Conservation (phyloP, 2,329 filamentous ascomycete genomes). For the Raffaelea ambrosiae region DNA sequence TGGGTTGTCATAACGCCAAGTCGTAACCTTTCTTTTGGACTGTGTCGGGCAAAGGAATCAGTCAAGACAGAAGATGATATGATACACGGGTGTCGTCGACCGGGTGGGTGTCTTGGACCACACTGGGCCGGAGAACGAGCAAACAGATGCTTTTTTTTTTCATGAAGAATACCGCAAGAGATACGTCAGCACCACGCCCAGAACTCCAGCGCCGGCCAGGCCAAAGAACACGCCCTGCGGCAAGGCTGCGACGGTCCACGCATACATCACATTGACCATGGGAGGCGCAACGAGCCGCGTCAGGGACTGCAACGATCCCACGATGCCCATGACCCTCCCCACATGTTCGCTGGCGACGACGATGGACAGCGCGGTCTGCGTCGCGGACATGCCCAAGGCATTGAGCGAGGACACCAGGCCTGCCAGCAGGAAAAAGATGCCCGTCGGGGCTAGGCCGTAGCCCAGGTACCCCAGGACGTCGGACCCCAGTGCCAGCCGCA, state of each 20-base stretch:
- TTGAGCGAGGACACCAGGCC: conserved; percentile 1
- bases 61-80: no score
- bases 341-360: neutral
- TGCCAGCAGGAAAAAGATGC: neutral
- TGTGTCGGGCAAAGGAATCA: no score
- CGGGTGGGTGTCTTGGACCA: no score
- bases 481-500: neutral
- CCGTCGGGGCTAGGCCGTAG: neutral
- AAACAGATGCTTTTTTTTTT: no score
- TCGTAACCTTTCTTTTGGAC: no score
- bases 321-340: conserved; percentile 1
- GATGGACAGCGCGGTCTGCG: neutral
- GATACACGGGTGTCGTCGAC: no score
- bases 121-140: no score
- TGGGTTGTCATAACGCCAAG: no score
- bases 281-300: neutral
- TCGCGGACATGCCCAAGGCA: neutral
- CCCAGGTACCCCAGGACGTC: conserved; percentile 1
- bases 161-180: no score
- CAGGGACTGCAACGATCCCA: conserved; percentile 2
- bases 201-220: no score
- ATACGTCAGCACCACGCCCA: no score
- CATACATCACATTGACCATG: neutral
- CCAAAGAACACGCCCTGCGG: conserved; percentile 1
- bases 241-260: neutral